Evolutionary conservation across 495 filamentous ascomycete genomes (phyloP), one percentile per base, ranked within the genome.

Genomic region (Penicillium arizonense): DNA sequence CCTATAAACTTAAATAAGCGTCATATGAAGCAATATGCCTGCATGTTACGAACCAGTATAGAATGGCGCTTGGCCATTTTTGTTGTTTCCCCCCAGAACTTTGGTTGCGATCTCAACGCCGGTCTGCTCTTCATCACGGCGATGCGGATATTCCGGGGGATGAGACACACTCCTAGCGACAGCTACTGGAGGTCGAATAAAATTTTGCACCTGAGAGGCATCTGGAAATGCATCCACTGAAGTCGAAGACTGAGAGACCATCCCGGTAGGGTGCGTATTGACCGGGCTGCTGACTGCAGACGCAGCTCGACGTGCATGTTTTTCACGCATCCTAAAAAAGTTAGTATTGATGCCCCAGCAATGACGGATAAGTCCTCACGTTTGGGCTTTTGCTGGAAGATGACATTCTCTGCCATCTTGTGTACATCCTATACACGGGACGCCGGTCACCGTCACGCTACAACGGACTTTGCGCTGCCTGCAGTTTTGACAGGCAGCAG

Each of bases 391-490:
- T 23, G 35, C 21, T n/a, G 53, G 18, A 5, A 72, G 61, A 10
- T 63, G 47, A 36, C 69, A 72, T 30, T 66, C 48, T 3, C 53
- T 45, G 18, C 50, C 35, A 42, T 72, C 66, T 51, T 72, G 69
- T 4, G 59, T 50, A 52, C 69, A 72, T 0, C 60, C 62, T 26
- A 57, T 54, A 20, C 66, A 72, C 13, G 69, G 69, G 1, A 69
- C 36, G 4, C 66, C 66, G 2, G 69, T 72, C 16, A 69, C 53
- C 4, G 53, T 57, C 23, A 69, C 23, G 32, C 62, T 69, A 43
- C 68, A 71, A 14, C 68, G 68, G 2, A 71, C 68, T 54, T 69
- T 71, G 12, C 68, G 68, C 45, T 62, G 53, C 12, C 68, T 62
- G 39, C 68, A 71, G 14, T 52, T 40, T 11, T 69, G 56, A 30